These are phyloP conservation scores for Amanita inopinata DNA, from an alignment of 768 basidiomycete genomes.

Conservation along the genomic window DNA sequence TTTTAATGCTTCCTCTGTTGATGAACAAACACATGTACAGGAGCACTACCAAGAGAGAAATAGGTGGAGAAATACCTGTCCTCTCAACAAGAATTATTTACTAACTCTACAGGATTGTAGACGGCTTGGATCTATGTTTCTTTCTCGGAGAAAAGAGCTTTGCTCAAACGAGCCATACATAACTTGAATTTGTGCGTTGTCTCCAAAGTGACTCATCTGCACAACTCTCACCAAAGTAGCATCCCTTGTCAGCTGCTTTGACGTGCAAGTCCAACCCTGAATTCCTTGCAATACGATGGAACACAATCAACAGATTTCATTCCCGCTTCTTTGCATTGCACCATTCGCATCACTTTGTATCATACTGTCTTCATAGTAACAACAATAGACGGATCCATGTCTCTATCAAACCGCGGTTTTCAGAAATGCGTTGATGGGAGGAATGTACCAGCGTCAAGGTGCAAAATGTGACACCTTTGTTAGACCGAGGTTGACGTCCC, in stretches of 20 bases:
- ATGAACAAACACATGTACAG: constrained; percentile 39
- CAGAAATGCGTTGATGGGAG: too few species aligned
- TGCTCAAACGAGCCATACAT: constrained; percentile 7
- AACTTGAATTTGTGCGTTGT: background rate
- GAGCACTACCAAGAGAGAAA: constrained; percentile 57
- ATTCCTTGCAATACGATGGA: too few species aligned
- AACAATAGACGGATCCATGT: too few species aligned
- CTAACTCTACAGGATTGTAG: constrained; percentile 23
- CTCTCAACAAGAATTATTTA: background rate
- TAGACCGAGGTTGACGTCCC: constrained; percentile 22
- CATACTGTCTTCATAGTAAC: background rate
- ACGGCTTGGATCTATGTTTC: constrained; percentile 52
- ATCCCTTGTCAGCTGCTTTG: background rate
- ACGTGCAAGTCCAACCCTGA: too few species aligned
- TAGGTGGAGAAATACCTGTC: constrained; percentile 28
- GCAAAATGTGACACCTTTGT: constrained; percentile 13
- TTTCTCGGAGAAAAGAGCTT: constrained; percentile 43
- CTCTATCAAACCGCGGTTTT: too few species aligned
- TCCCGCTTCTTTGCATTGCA: too few species aligned
- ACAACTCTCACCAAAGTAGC: background rate
- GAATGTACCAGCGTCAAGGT: too few species aligned
- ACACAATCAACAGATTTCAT: too few species aligned
- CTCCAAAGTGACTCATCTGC: background rate
- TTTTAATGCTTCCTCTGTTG: constrained; percentile 12
- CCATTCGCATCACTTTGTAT: constrained; percentile 1